Conservation (phyloP, 352 stramenopile species). For the Vaucheria bursata region DNA sequence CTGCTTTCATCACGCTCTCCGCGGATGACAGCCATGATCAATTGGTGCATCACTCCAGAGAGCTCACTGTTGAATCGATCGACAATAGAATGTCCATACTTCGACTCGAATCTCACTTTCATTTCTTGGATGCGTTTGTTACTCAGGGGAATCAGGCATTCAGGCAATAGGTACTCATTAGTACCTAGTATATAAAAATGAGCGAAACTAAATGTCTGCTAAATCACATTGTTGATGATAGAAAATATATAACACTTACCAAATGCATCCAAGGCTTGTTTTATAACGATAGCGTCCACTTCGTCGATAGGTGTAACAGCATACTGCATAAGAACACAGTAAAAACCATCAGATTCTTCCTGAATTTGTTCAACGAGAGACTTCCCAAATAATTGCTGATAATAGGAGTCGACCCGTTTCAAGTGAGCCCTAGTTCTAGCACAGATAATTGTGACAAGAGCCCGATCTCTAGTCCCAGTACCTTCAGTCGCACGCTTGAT, state of each 20-base stretch:
- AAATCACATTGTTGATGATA: not conserved
- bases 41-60: not conserved
- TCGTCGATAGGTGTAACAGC: constrained; percentile 22
- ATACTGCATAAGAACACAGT: constrained; percentile 30
- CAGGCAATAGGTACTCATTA: constrained; percentile 26
- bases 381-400: constrained; percentile 27
- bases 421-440: constrained; percentile 36
- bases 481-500: constrained; percentile 29
- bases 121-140: constrained; percentile 31
- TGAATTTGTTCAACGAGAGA: constrained; percentile 19
- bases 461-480: constrained; percentile 25
- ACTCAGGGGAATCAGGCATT: constrained; percentile 16
- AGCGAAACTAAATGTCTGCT: not conserved
- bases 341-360: constrained; percentile 22
- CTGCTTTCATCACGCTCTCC: not conserved
- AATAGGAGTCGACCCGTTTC: constrained; percentile 28
- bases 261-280: constrained; percentile 31
- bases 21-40: not conserved
- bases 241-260: constrained; percentile 8
- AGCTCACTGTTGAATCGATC: constrained; percentile 41
- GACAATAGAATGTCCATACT: constrained; percentile 31
- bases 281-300: constrained; percentile 27
- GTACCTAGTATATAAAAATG: constrained; percentile 5
- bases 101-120: constrained; percentile 18
- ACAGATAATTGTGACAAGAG: constrained; percentile 29